These are phyloP conservation scores for Ceratocystiopsis minuta DNA, from an alignment of 2,329 filamentous ascomycete species.

Conservation along the genomic window DNA sequence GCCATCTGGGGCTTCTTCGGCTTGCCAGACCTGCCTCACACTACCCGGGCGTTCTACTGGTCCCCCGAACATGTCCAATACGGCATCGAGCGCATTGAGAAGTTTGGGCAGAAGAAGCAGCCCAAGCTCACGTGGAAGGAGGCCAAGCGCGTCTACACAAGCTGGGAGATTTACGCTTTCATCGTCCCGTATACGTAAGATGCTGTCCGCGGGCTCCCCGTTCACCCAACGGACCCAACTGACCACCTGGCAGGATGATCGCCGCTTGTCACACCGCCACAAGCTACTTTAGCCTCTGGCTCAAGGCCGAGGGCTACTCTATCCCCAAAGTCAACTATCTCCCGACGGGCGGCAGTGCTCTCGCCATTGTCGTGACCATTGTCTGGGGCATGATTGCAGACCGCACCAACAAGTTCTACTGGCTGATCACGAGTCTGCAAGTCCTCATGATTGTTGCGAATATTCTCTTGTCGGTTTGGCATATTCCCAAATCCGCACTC, in stretches of 20 bases:
- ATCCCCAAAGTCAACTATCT: constrained; percentile 30
- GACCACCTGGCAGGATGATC: no score
- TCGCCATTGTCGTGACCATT: constrained; percentile 27
- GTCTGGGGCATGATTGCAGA: no score
- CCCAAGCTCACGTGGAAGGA: constrained; percentile 49
- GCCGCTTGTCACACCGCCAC: no score
- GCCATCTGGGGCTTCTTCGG: constrained; percentile 11
- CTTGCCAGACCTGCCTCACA: constrained; percentile 9
- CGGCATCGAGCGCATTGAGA: constrained; percentile 10
- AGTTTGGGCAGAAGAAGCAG: no score
- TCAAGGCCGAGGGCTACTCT: constrained; percentile 28
- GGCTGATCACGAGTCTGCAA: no score
- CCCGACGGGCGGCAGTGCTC: constrained; percentile 27
- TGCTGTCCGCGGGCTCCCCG: no score
- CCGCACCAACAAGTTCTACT: no score
- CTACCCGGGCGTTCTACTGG: constrained; percentile 7
- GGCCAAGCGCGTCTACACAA: constrained; percentile 49
- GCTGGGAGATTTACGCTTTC: constrained; percentile 82
- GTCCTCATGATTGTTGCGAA: constrained; percentile 10
- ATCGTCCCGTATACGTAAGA: constrained; percentile 27
- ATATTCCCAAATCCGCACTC: constrained; percentile 8
- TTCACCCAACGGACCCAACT: no score
- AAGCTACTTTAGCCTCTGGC: constrained; percentile 32
- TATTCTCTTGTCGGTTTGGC: constrained; percentile 10
- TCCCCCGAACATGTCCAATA: constrained; percentile 8